Evolutionary conservation across 306 rosid genomes (phyloP).

Genomic region (Carpinus fangiana): DNA sequence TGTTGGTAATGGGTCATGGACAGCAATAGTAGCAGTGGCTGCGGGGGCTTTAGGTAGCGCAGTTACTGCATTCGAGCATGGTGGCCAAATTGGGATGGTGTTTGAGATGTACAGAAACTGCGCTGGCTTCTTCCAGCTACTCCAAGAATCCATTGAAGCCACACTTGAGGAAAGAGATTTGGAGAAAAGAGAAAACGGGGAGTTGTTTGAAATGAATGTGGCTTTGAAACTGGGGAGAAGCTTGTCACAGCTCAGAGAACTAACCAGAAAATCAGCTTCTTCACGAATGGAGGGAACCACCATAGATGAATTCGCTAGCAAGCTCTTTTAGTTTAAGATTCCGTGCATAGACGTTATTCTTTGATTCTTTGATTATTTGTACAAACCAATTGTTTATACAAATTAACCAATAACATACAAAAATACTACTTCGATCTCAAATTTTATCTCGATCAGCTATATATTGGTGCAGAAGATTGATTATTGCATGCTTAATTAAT

Average conservation of each 20-base stretch:
- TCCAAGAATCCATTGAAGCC: conserved; percentile 47
- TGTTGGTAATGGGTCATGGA: conserved; percentile 37
- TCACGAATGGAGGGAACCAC: conserved; percentile 36
- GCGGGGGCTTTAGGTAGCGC: conserved; percentile 60
- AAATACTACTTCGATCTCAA: not conserved
- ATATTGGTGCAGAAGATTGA: too few relatives aligned
- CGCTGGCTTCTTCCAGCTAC: conserved; percentile 48
- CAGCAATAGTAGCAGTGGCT: conserved; percentile 36
- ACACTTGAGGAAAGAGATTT: conserved; percentile 46
- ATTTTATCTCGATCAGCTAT: too few relatives aligned
- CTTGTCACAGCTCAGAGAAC: conserved; percentile 47
- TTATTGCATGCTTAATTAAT: too few relatives aligned
- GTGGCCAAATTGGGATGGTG: conserved; percentile 74
- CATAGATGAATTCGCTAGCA: conserved; percentile 68
- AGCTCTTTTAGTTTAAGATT: conserved; percentile 39
- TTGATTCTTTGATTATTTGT: not conserved
- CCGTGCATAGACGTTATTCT: too few relatives aligned
- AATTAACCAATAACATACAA: not conserved
- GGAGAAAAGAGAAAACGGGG: conserved; percentile 67
- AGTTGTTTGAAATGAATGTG: conserved; percentile 53
- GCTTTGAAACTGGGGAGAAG: conserved; percentile 75
- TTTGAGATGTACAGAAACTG: conserved; percentile 65
- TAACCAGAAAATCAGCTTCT: conserved; percentile 49
- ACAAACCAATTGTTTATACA: not conserved
- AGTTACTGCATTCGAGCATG: conserved; percentile 59